phyloP scores from a whole-genome alignment of 345 rosid species.

The Aquilaria malaccensis region DNA sequence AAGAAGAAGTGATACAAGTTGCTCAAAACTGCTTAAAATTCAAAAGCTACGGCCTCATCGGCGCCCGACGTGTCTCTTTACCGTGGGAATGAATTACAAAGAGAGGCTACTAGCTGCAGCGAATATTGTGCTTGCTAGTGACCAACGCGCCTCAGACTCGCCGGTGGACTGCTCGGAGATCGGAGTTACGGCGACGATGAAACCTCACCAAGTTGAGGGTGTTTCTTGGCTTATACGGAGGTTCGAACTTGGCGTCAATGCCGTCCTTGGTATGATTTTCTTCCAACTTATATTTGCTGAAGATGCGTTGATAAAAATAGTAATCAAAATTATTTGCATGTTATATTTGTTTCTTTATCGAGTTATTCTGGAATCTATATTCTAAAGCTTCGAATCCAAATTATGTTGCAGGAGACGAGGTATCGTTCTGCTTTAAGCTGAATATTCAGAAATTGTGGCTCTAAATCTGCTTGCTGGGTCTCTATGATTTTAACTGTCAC shows the following conservation, averaged over 20 bases:
- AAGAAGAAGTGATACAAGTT: no score
- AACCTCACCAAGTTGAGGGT: slow-evolving; percentile 81
- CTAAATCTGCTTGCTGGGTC: no score
- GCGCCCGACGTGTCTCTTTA: no score
- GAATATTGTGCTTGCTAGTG: slow-evolving; percentile 31
- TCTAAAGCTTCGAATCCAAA: slow-evolving; percentile 2
- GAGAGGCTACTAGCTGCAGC: slow-evolving; percentile 61
- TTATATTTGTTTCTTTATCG: background rate
- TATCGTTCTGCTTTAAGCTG: slow-evolving; percentile 13
- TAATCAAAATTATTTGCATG: background rate
- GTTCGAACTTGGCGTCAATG: slow-evolving; percentile 70
- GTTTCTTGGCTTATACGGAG: slow-evolving; percentile 69
- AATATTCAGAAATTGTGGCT: background rate
- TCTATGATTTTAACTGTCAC: background rate
- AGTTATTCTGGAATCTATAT: background rate
- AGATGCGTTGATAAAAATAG: background rate
- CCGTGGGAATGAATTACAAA: slow-evolving; percentile 44
- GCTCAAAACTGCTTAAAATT: no score
- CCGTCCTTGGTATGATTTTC: slow-evolving; percentile 43
- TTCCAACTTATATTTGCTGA: background rate
- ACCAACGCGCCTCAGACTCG: slow-evolving; percentile 16
- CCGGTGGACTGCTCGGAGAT: slow-evolving; percentile 28
- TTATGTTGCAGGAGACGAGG: slow-evolving; percentile 77
- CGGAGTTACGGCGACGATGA: slow-evolving; percentile 54
- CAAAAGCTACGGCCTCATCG: no score